phyloP scores from a whole-genome alignment of 768 basidiomycete genomes.

The Phlebiopsis flavidoalba region DNA sequence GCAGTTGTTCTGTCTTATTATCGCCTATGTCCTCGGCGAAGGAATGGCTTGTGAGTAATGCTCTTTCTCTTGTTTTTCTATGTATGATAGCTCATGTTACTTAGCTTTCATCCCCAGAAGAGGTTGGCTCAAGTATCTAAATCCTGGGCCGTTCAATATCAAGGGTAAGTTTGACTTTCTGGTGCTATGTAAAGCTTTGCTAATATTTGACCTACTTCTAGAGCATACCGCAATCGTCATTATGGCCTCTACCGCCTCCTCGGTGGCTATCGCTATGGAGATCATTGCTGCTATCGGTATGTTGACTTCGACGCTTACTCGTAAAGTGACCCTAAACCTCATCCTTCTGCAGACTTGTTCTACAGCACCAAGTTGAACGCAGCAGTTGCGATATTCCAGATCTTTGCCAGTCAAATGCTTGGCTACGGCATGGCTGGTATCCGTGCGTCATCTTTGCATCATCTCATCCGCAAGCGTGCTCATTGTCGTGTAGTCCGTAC shows the following conservation, averaged over 20 bases:
- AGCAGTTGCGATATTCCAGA: slow-evolving; percentile 50
- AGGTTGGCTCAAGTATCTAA: slow-evolving; percentile 50
- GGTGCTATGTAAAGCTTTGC: neutral
- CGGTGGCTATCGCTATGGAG: slow-evolving; percentile 52
- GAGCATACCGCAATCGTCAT: slow-evolving; percentile 63
- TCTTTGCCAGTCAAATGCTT: slow-evolving; percentile 43
- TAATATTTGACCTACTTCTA: neutral
- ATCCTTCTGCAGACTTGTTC: slow-evolving; percentile 36
- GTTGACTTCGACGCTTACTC: neutral
- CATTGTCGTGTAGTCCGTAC: slow-evolving; percentile 32
- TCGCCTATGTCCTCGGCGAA: slow-evolving; percentile 48
- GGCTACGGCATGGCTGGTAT: slow-evolving; percentile 28
- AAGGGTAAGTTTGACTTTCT: slow-evolving; percentile 28
- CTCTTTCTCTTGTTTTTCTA: slow-evolving; percentile 7
- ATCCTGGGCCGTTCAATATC: slow-evolving; percentile 60
- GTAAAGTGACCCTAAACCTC: neutral
- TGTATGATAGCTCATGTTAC: slow-evolving; percentile 13
- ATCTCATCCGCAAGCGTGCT: neutral
- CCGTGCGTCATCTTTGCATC: slow-evolving; percentile 14
- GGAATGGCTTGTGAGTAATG: slow-evolving; percentile 41
- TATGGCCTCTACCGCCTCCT: slow-evolving; percentile 54
- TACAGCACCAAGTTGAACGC: slow-evolving; percentile 45
- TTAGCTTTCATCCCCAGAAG: slow-evolving; percentile 36
- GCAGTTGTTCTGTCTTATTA: slow-evolving; percentile 50
- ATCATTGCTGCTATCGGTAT: slow-evolving; percentile 53